Percentiles rank a stretch among this genome's conserved stretches.
Conservation (phyloP, 371 early-diverging fungal species). For the Apophysomyces variabilis region DNA sequence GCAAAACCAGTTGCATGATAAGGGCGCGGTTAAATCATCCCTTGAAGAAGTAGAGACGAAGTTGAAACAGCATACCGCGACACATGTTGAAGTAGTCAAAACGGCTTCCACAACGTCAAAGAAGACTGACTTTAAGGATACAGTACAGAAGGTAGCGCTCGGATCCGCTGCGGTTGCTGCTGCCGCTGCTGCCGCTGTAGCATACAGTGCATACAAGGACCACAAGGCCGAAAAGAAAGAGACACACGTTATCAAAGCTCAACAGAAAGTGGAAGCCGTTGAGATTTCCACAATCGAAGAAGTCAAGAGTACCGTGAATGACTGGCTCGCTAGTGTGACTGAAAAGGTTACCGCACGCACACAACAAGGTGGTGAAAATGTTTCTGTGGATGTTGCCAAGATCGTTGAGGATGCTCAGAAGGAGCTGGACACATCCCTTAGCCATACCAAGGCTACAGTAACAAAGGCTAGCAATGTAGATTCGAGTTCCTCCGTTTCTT, state of each 20-base stretch:
- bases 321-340: conserved; percentile 19
- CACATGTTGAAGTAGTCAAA: conserved; percentile 8
- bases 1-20: conserved; percentile 25
- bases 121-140: conserved; percentile 1
- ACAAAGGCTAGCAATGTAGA: not conserved
- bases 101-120: not conserved
- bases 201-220: conserved; percentile 8
- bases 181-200: conserved; percentile 8
- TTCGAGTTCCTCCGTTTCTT: not conserved
- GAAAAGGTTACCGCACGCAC: conserved; percentile 26
- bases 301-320: conserved; percentile 24
- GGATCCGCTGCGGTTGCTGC: conserved; percentile 8
- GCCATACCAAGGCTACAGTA: conserved; percentile 19
- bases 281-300: conserved; percentile 20
- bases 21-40: conserved; percentile 21
- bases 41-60: conserved; percentile 4
- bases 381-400: conserved; percentile 24
- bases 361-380: conserved; percentile 22
- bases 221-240: conserved; percentile 23
- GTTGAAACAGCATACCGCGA: conserved; percentile 1
- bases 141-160: conserved; percentile 4
- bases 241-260: conserved; percentile 7
- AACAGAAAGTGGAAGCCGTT: conserved; percentile 6
- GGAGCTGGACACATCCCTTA: conserved; percentile 19
- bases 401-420: conserved; percentile 31